Base-by-base conservation (phyloP, 2,329 filamentous ascomycete genomes). In the Stagonosporopsis vannaccii region DNA sequence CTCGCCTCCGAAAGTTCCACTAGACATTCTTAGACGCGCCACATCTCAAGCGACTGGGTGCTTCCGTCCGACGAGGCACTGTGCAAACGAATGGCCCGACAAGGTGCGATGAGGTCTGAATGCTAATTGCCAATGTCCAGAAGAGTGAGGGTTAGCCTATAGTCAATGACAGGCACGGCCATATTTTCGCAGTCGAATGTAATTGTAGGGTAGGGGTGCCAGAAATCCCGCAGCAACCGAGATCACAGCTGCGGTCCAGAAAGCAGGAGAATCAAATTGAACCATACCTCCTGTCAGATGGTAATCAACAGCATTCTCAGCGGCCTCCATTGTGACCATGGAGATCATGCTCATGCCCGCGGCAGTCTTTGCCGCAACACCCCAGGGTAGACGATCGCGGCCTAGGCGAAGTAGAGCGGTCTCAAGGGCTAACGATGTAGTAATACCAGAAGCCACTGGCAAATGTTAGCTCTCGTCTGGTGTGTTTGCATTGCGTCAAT, bases 321-420 rank as follows among this genome's bases (percentile, higher is more conserved):
- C 82, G 3, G 76, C 58, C 64, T 86, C 84, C 84, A 86, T 86
- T 0, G 83, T 82, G 2, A 85, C 9, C 84, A 86, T 86, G 0
- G 83, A 85, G 9, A 85, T 80, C 43, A 85, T 70, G 54, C 84
- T 85, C 84, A 86, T 86, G 0, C 84, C 84, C 20, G 80, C 79
- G 0, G 84, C 84, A 0, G 84, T 85, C 40, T 75, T 80, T 2
- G 75, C 77, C 0, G 84, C 84, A 0, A 62, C 64, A 0, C 63
- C 52, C 82, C 81, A 85, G 0, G 80, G 60, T 0, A 86, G 69
- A 7, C 71, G 66, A 49, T 86, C 84, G 1, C 74, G 75, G 0
- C 83, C 84, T 0, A 76, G 61, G 0, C 77, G 77, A 1, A 86
- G 78, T 3, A 86, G 74, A 0, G 79, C 62, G 0, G 83, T 85